These are phyloP conservation scores for Aspergillus conjunctus DNA, from an alignment of 495 filamentous ascomycete species.

Conservation along the genomic window DNA sequence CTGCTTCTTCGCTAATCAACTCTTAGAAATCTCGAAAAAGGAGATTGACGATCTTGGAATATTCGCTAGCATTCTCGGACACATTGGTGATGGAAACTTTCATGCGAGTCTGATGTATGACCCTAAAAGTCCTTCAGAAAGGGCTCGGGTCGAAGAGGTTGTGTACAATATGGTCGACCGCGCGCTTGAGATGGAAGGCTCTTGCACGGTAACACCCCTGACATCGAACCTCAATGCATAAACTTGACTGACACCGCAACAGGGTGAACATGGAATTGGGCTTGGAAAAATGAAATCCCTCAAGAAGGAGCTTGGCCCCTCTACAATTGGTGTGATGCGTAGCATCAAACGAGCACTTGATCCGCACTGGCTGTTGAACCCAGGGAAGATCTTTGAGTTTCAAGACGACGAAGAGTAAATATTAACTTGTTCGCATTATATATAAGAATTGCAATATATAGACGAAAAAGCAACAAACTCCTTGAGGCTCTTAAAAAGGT, in stretches of 20 bases:
- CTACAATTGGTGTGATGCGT: slow-evolving; percentile 83
- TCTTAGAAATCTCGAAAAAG: slow-evolving; percentile 76
- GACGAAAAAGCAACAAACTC: no score
- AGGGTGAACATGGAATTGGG: slow-evolving; percentile 87
- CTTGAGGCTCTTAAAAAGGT: no score
- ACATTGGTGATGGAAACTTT: slow-evolving; percentile 91
- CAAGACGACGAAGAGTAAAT: slow-evolving; percentile 20
- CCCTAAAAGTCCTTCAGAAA: slow-evolving; percentile 63
- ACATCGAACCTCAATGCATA: neutral
- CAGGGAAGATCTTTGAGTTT: slow-evolving; percentile 82
- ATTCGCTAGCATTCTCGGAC: slow-evolving; percentile 82
- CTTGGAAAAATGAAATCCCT: slow-evolving; percentile 84
- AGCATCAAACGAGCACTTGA: slow-evolving; percentile 82
- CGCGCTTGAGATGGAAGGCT: slow-evolving; percentile 90
- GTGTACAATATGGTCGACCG: slow-evolving; percentile 88
- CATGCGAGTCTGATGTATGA: slow-evolving; percentile 89
- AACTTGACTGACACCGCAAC: slow-evolving; percentile 19
- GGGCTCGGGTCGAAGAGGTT: slow-evolving; percentile 71
- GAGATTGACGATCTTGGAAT: slow-evolving; percentile 83
- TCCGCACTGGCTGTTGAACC: slow-evolving; percentile 89
- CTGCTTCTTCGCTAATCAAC: slow-evolving; percentile 20
- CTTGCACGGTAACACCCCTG: slow-evolving; percentile 64
- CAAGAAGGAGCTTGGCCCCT: slow-evolving; percentile 76
- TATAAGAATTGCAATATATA: neutral
- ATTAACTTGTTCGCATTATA: neutral